Base-by-base conservation (phyloP, 2,329 filamentous ascomycete species). In the Aschersonia sp. region DNA sequence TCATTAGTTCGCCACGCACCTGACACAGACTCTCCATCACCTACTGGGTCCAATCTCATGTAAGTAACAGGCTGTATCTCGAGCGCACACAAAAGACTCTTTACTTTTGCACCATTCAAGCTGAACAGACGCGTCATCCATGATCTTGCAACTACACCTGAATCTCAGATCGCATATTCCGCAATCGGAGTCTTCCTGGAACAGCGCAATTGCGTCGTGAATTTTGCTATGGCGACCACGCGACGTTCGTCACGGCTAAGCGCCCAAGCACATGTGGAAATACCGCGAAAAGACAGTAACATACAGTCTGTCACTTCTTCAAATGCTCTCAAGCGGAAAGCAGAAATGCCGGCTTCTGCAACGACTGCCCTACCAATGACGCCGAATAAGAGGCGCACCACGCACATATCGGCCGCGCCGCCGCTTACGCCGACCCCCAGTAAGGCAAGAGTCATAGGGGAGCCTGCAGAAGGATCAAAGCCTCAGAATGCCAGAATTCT, bases 361-460 rank as follows among this genome's bases (percentile, higher is more conserved):
- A 12, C 40, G 7, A 49, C 52, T 9, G 44, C 51, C 10, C 44
- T 48, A 41, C 58, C 62, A 49, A 55, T 53, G 7, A 63, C 61
- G 38, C 60, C 61, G 10, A 54, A 58, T 9, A 66, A 58, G 56
- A 62, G 61, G 54, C 59, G 60, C 47, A 52, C 53, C 30, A 52
- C 56, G 47, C 51, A 50, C 42, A 52, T 49, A 29, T 41, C 40
- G 31, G 48, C 54, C 5, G 59, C 59, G 31, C 64, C 65, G 10
- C 70, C 71, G 20, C 56, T 61, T 30, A 75, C 73, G 4, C 71
- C 72, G 0, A 73, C 71, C 1, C 69, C 72, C n/a, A 65, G 62
- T 51, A 66, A 64, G 43, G 66, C 64, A 9, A 61, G 60, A 31
- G 61, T 71, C 45, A 68, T 72, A 7, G 61, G 61, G 43, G 51